phyloP scores from a whole-genome alignment of 192 early-diverging fungal genomes.

The Chytriomyces sp. region DNA sequence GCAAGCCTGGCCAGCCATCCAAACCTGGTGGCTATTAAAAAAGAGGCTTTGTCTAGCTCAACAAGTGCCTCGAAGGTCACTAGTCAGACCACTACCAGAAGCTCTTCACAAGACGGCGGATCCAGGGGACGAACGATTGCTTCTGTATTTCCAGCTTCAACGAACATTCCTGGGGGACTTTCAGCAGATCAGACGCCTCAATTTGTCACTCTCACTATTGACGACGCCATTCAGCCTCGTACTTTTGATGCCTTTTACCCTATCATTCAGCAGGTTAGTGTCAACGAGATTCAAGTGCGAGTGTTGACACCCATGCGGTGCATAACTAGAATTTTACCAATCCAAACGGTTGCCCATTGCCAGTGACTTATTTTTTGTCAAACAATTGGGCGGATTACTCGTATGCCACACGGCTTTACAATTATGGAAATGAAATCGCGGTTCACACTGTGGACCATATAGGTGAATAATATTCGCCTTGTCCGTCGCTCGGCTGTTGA shows the following conservation, averaged over 20 bases:
- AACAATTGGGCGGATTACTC: not conserved
- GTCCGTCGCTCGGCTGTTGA: too few relatives aligned
- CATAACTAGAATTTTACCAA: conserved; percentile 32
- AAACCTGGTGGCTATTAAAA: too few relatives aligned
- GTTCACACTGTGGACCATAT: too few relatives aligned
- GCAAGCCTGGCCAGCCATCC: too few relatives aligned
- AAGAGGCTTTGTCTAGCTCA: too few relatives aligned
- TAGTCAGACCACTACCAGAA: too few relatives aligned
- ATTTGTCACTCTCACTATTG: conserved; percentile 19
- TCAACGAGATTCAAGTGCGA: not conserved
- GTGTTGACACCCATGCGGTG: not conserved
- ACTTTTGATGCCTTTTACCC: not conserved
- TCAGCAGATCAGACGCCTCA: conserved; percentile 8
- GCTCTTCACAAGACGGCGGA: too few relatives aligned
- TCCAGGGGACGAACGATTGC: not conserved
- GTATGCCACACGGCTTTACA: too few relatives aligned
- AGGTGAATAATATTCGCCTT: too few relatives aligned
- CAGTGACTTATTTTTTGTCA: conserved; percentile 53
- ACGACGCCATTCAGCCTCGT: conserved; percentile 9
- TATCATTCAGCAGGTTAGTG: not conserved
- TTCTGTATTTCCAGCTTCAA: conserved; percentile 18
- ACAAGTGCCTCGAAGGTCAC: too few relatives aligned
- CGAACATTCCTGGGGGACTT: conserved; percentile 2
- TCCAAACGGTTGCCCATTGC: conserved; percentile 58
- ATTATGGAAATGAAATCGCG: too few relatives aligned